Conservation (phyloP, 129 eudicot genomes). For the Rutidosis leptorrhynchoides region DNA sequence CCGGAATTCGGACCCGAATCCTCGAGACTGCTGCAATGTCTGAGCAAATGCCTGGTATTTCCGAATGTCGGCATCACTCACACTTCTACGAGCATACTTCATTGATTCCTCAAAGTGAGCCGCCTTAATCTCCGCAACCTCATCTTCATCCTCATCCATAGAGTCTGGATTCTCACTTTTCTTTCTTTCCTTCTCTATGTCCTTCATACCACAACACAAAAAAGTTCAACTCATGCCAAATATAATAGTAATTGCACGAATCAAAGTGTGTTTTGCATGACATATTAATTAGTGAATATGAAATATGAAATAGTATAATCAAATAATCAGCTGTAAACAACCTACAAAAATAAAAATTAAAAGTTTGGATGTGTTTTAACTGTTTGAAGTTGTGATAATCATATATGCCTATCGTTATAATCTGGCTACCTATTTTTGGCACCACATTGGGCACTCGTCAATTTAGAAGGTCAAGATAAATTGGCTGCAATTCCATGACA, state of each 20-base stretch:
- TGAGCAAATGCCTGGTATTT: conserved; percentile 80
- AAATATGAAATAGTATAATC: neutral
- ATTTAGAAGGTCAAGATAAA: neutral
- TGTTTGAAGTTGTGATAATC: neutral
- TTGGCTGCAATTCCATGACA: conserved; percentile 15
- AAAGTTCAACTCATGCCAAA: neutral
- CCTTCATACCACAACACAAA: conserved; percentile 36
- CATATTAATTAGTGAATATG: neutral
- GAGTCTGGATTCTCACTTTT: conserved; percentile 61
- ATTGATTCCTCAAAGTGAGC: conserved; percentile 84
- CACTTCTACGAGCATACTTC: conserved; percentile 86
- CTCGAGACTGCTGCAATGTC: conserved; percentile 81
- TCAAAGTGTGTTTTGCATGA: neutral
- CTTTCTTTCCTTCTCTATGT: conserved; percentile 62
- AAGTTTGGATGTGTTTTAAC: neutral
- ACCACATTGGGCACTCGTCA: too few species aligned
- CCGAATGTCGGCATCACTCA: conserved; percentile 73
- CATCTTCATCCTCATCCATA: conserved; percentile 80
- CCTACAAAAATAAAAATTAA: too few species aligned
- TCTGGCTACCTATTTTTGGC: neutral
- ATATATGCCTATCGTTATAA: too few species aligned
- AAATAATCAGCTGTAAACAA: neutral
- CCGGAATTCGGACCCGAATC: conserved; percentile 66
- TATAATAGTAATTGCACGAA: neutral
- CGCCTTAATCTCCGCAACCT: conserved; percentile 64